Percentiles rank a stretch among this genome's conserved stretches.
phyloP scores from a whole-genome alignment of 305 asterid species.

The Fraxinus nigra region DNA sequence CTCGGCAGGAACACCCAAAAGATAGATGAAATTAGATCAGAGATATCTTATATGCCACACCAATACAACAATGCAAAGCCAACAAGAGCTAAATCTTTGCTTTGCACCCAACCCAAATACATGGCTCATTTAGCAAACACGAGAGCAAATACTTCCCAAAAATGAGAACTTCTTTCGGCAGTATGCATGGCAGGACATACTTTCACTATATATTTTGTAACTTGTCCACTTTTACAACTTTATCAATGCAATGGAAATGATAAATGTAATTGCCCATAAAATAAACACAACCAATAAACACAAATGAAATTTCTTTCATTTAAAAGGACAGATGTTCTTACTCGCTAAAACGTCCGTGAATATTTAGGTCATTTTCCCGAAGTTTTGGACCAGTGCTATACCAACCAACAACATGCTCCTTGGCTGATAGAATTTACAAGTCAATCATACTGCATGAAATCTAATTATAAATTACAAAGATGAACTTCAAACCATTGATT shows the following conservation, averaged over 20 bases:
- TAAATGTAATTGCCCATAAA: background rate
- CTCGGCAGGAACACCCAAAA: background rate
- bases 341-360: constrained; percentile 79
- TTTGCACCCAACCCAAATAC: background rate
- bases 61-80: background rate
- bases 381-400: constrained; percentile 95
- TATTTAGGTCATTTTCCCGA: constrained; percentile 72
- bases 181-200: background rate
- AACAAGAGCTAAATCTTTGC: background rate
- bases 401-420: constrained; percentile 99
- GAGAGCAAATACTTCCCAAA: background rate
- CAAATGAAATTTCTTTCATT: background rate
- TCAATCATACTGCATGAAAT: constrained; percentile 16
- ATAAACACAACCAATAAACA: background rate
- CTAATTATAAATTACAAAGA: constrained; percentile 1
- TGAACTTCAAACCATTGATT: constrained; percentile 61
- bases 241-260: constrained; percentile 2
- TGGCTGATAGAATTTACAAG: constrained; percentile 48
- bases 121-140: background rate
- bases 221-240: background rate
- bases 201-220: background rate
- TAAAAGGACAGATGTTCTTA: constrained; percentile 36
- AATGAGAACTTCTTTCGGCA: background rate
- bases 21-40: background rate
- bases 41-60: background rate